Evolutionary conservation across 768 basidiomycete genomes (phyloP), one percentile per base, ranked within the genome.

Genomic region (Leccinum barrowsii): DNA sequence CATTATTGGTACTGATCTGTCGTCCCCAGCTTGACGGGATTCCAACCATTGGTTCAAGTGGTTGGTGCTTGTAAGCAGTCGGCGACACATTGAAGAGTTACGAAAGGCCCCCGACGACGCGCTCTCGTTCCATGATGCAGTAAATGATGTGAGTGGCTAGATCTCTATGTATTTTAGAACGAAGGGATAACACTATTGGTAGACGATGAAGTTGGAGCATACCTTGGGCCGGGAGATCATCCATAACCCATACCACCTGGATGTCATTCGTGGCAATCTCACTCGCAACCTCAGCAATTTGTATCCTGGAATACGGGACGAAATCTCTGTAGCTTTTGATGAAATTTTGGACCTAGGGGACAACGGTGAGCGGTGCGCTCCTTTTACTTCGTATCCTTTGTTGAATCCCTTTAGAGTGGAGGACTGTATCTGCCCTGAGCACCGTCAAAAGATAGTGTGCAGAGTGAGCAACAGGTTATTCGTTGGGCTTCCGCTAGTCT

Each of bases 21-120:
- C 15, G 21, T 37, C 15, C 17, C 30, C 47, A 74, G 73, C 60
- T 73, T 26, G 62, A 67, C 28, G 56, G 48, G 32, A 70, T 77
- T 8, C 76, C 76, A 5, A 67, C 73, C 37, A 52, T 4, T 60
- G 67, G 34, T 34, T 34, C 34, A 34, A 34, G 12, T 34, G 34
- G 34, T 34, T 34, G 34, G 30, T 32, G 4, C 30, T 32, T 32
- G 30, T 48, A 17, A 34, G 12, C 34, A 34, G 34, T 34, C 34
- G 34, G 34, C 34, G 34, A 34, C 13, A 35, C 34, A 35, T 48
- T 12, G 47, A 48, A 17, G 47, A 48, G 13, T 24, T 81, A 15
- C 66, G 72, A 8, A 78, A 71, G 52, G 76, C 77, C 7, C 70
- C 78, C 0, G 76, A 77, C n/a, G 74, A 75, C 30, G 60, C 60